Percentiles rank a stretch among this genome's conserved stretches.
Conservation (phyloP, 2,329 filamentous ascomycete genomes). For the Chaetothyriales sp. region DNA sequence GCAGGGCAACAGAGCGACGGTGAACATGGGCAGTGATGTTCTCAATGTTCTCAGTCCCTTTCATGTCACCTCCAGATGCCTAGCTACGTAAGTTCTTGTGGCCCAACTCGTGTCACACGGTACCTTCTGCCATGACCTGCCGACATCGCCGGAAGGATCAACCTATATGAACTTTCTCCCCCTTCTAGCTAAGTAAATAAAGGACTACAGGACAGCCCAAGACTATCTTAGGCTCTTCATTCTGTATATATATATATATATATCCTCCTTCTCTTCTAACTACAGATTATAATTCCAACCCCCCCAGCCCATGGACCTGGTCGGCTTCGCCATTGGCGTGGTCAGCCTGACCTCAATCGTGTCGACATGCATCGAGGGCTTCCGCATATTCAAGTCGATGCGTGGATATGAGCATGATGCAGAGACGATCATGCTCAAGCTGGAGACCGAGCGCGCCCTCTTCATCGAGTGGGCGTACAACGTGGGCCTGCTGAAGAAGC, state of each 20-base stretch:
- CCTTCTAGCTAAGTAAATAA: neutral
- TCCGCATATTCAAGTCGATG: neutral
- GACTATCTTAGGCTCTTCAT: too few species aligned
- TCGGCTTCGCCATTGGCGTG: neutral
- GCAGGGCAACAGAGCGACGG: neutral
- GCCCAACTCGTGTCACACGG: neutral
- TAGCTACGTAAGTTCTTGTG: neutral
- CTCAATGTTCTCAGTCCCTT: neutral
- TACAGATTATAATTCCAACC: neutral
- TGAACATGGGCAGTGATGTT: neutral
- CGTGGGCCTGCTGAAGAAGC: neutral
- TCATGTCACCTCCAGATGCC: neutral
- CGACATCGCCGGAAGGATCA: neutral
- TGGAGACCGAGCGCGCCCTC: neutral
- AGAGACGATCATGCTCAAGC: neutral
- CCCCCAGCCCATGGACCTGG: neutral
- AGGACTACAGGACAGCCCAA: neutral
- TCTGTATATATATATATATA: neutral
- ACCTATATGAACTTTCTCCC: too few species aligned
- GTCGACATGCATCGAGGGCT: slow-evolving; percentile 1
- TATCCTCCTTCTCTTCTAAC: too few species aligned
- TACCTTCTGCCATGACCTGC: neutral
- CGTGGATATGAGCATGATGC: neutral
- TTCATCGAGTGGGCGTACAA: neutral
- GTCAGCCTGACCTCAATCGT: neutral